phyloP scores from a whole-genome alignment of 306 rosid species.

The Medicago truncatula region DNA sequence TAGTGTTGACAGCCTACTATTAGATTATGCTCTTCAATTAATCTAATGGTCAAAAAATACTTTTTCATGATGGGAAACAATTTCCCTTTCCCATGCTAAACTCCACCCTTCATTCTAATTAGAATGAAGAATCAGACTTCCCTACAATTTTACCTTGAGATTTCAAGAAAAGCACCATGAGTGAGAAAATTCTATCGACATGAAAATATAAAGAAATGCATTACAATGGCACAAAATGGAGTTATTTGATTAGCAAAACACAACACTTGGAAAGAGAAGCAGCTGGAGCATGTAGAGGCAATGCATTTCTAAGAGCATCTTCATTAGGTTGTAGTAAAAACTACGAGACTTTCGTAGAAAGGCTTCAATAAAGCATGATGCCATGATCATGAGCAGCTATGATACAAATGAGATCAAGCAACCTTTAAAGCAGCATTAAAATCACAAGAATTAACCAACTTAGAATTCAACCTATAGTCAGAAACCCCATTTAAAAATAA shows the following conservation, averaged over 20 bases:
- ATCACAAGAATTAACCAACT: constrained; percentile 85
- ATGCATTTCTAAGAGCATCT: constrained; percentile 74
- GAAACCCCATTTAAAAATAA: no score
- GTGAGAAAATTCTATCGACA: constrained; percentile 3
- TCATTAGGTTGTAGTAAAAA: constrained; percentile 77
- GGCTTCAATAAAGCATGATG: constrained; percentile 77
- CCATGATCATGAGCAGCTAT: constrained; percentile 77
- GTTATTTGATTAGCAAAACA: constrained; percentile 23
- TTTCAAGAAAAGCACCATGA: constrained; percentile 23
- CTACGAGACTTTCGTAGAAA: constrained; percentile 88
- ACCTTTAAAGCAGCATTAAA: constrained; percentile 78
- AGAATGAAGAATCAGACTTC: constrained; percentile 1
- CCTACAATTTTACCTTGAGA: not conserved
- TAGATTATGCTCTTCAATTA: no score
- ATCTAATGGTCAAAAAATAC: no score
- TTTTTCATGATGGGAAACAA: no score
- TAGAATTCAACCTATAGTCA: constrained; percentile 43
- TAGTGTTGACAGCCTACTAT: no score
- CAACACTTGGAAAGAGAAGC: constrained; percentile 88
- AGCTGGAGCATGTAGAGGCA: constrained; percentile 84
- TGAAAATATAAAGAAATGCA: constrained; percentile 8
- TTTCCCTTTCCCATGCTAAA: no score
- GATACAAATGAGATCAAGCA: constrained; percentile 78
- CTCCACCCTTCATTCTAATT: no score
- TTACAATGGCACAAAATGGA: not conserved